phyloP scores from a whole-genome alignment of 805 yeast species.

The Yarrowia hollandica region DNA sequence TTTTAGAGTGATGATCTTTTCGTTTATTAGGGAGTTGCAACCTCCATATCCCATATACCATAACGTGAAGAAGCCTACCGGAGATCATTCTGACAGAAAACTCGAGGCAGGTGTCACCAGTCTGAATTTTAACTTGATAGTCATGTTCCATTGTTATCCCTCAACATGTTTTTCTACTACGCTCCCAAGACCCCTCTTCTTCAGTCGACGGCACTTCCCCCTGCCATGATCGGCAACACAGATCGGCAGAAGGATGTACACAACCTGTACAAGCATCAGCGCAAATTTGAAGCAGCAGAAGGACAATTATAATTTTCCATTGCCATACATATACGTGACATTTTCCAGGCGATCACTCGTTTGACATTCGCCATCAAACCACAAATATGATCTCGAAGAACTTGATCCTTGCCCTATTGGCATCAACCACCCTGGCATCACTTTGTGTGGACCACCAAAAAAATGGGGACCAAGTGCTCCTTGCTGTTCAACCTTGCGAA shows the following conservation, averaged over 20 bases:
- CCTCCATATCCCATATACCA: too few species aligned
- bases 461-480: not conserved
- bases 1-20: not conserved
- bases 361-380: not conserved
- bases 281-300: slow-evolving; percentile 6
- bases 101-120: too few species aligned
- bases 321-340: slow-evolving; percentile 8
- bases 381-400: not conserved
- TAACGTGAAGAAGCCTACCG: too few species aligned
- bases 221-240: not conserved
- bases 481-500: slow-evolving; percentile 18
- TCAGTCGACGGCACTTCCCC: not conserved
- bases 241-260: slow-evolving; percentile 7
- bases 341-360: slow-evolving; percentile 4
- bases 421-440: not conserved
- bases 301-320: not conserved
- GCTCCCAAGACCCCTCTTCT: not conserved
- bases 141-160: too few species aligned
- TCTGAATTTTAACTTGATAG: too few species aligned
- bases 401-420: not conserved
- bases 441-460: slow-evolving; percentile 13
- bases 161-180: too few species aligned
- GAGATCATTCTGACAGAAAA: too few species aligned
- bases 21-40: too few species aligned
- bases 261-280: slow-evolving; percentile 6